Evolutionary conservation across 768 basidiomycete genomes (phyloP), one percentile per base, ranked within the genome.

Genomic region (Butyriboletus loyo): DNA sequence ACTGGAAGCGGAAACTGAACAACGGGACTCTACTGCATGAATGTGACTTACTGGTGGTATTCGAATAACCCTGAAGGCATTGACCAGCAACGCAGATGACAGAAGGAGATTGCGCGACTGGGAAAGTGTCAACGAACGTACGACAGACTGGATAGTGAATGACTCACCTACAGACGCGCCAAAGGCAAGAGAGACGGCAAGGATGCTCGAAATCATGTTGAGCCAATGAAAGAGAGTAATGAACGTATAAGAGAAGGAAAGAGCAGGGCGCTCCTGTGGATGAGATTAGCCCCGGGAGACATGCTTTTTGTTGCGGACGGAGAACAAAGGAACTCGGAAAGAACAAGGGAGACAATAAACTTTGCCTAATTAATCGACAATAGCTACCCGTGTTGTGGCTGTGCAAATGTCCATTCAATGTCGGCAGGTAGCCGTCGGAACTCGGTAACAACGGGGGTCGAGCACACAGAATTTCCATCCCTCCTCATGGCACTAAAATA

Each of bases 61-160:
- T 91, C 30, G 87, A 82, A 70, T 72, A 80, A 52, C 90, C 90
- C 69, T 90, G 79, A 51, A 92, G 72, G 75, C 90, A 92, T 86
- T 92, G 89, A 60, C 89, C 89, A 67, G 89, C 86, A 87, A 89
- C 75, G 77, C 89, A 92, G 55, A 92, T 76, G 51, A 91, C 83
- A 63, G 84, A 70, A 53, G 74, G 67, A 59, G 78, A 75, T 68
- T 85, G 82, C 53, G 85, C 84, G 65, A 75, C 81, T 83, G 28
- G 49, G 32, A 34, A 4, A 27, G 11, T 28, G 38, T 62, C 4
- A 60, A 49, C 31, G 17, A 27, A 28, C 22, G 15, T 8, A 41
- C 52, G 6, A 15, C 14, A 30, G 21, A 15, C 4, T 22, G 28
- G 7, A 42, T 5, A 2, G 19, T 27, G 42, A n/a, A 49, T 15